Base-by-base conservation (phyloP, 768 basidiomycete genomes). In the Cubamyces sp. region DNA sequence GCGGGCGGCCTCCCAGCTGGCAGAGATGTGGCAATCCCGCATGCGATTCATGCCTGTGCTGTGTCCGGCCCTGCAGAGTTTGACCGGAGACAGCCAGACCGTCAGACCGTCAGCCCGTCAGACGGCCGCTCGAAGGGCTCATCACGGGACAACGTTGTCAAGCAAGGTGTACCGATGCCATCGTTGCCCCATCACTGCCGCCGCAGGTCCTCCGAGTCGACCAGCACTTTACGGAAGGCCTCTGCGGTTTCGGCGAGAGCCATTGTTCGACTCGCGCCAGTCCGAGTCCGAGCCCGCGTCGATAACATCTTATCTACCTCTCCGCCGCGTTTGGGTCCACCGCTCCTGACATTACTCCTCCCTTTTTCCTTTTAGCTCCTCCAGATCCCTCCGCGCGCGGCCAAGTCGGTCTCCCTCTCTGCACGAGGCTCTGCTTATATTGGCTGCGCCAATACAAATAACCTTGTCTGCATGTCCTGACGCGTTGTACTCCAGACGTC, bases 271-370 rank as follows among this genome's bases (percentile, higher is more conserved):
- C 15, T 42, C 41, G 15, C 41, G 41, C 41, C 5, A 16, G 28
- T 37, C 49, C 28, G 49, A 34, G 49, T 51, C 49, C 21, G 49
- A 50, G 25, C 28, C 21, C 49, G 49, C 26, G 70, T 64, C 68
- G 64, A 71, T 69, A 67, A 61, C 69, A 72, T 72, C 68, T 72
- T 72, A 72, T 72, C 69, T 61, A 52, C 53, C 60, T 62, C 60
- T 30, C 28, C 28, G 28, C 28, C 28, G 28, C 60, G 57, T 52
- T 57, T 54, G 56, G 21, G 28, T 30, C 28, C 28, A 30, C 28
- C 28, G 50, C 57, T 66, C 64, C 57, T 60, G 61, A 70, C 67
- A 67, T 65, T 56, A 52, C 41, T 45, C 64, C 56, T 45, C 64
- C 56, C 28, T 30, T 30, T 30, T 54, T 56, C 61, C 67, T 41